These are phyloP conservation scores for Spergularia azorica DNA, from an alignment of 179 eudicot genomes.

Conservation along the genomic window DNA sequence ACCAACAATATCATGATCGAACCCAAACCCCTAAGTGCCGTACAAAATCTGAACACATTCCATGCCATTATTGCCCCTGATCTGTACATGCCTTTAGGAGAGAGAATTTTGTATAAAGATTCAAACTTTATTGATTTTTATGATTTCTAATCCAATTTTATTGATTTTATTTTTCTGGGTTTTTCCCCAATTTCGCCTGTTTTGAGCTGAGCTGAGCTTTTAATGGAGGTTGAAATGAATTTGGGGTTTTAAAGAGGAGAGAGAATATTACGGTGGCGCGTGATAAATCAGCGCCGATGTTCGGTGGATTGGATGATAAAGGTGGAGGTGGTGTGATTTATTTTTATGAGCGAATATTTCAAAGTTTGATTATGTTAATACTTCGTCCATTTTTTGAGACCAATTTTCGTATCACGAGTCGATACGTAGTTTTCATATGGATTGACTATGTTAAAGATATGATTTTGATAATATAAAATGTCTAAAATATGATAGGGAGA, in stretches of 20 bases:
- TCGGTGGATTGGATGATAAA: neutral
- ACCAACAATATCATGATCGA: conserved; percentile 95
- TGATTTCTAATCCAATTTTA: too few species aligned
- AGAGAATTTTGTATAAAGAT: neutral
- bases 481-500: too few species aligned
- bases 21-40: conserved; percentile 82
- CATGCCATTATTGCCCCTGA: conserved; percentile 96
- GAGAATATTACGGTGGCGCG: conserved; percentile 8
- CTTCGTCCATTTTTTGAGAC: too few species aligned
- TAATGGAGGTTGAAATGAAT: neutral
- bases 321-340: neutral
- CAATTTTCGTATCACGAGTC: too few species aligned
- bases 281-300: conserved; percentile 9
- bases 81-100: conserved; percentile 60
- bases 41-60: conserved; percentile 95
- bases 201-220: conserved; percentile 7
- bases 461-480: too few species aligned
- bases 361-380: too few species aligned
- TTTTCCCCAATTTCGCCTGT: neutral
- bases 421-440: too few species aligned
- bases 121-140: neutral
- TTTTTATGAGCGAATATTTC: neutral
- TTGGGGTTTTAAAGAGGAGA: conserved; percentile 15
- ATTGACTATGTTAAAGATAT: too few species aligned
- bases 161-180: neutral